Base-by-base conservation (phyloP, 2,329 filamentous ascomycete genomes). In the Alternaria sp. region DNA sequence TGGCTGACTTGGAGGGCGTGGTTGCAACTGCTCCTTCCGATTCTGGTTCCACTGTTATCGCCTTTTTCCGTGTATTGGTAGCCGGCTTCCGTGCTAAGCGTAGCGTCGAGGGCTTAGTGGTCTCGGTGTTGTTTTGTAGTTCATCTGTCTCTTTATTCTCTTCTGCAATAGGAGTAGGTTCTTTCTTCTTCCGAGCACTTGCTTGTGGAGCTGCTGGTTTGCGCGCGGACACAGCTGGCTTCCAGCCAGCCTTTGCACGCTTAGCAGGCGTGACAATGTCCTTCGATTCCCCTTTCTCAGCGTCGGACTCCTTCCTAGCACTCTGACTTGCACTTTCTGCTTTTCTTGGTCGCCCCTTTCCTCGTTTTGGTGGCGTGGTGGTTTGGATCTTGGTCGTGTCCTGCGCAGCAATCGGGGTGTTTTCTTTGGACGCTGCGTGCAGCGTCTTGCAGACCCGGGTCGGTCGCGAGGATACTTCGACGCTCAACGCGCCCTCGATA, bases 401-500 rank as follows among this genome's bases (percentile, higher is more conserved):
- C 37, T 51, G 46, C 21, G 37, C 24, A 24, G 60, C 48, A 31
- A 41, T 60, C 7, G 41, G 44, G 21, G 48, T 62, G 13, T 58
- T 49, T 28, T 63, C 59, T 11, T 56, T 57, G 14, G 61, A 58
- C 21, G 61, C 60, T 45, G 58, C 54, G 3, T 54, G 48, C 23
- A 31, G 24, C 21, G 62, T 29, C 50, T 42, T 44, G 36, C 51
- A 56, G 23, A 29, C 31, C 29, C 50, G 58, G 10, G 51, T 52
- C 23, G 44, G 36, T 50, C 41, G 37, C 3, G 55, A 51, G n/a
- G 59, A 54, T 34, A 52, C 44, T n/a, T 55, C 28, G 8, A 74
- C 74, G 39, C 76, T 62, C 53, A 79, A 64, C 7, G 78, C 79
- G 29, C 79, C 78, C 44, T 80, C 79, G 34, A 81, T 77, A 51